Base-by-base conservation (phyloP, 2,329 filamentous ascomycete genomes). In the Dactylellina leptospora region DNA sequence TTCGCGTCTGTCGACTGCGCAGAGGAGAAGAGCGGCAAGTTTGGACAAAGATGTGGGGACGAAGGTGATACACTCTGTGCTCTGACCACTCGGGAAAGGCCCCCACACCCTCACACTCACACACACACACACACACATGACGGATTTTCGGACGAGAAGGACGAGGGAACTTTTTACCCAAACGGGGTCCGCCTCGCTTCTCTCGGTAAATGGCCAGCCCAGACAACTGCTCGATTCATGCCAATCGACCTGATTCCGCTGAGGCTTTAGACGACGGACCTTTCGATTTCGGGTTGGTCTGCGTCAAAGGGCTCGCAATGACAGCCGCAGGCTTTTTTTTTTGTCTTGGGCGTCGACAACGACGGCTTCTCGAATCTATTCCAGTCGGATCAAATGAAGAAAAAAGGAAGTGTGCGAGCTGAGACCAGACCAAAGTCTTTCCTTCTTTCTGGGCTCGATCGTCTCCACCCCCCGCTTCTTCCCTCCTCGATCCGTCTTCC, bases 41-140 rank as follows among this genome's bases (percentile, higher is more conserved):
- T 38, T 47, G 47, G 42, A n/a, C n/a, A n/a, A n/a, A 44, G 16
- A 28, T 36, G 58, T 51, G 66, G 66, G 53, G n/a, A 62, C 10
- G 25, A 51, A 36, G 64, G 40, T 53, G 48, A 53, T 58, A 63
- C 58, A 58, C 50, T 48, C 55, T 50, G 48, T 44, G 68, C 53
- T 59, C 68, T 72, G 68, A 72, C 68, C 68, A 72, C 58, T 71
- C 42, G 66, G 66, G 48, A 71, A 42, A 30, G 58, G 58, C 56
- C 66, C 56, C 66, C 66, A 63, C 66, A 48, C 38, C 56, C 66
- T 44, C n/a, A n/a, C n/a, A n/a, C n/a, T n/a, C n/a, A n/a, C n/a
- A n/a, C n/a, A n/a, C n/a, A n/a, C n/a, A n/a, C n/a, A n/a, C n/a
- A n/a, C n/a, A n/a, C 66, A 71, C 58, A 63, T 71, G 66, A 71